Percentiles rank a stretch among this genome's conserved stretches.
These are phyloP conservation scores for Dichotomocladium elegans DNA, from an alignment of 371 early-diverging fungal genomes.

Conservation along the genomic window DNA sequence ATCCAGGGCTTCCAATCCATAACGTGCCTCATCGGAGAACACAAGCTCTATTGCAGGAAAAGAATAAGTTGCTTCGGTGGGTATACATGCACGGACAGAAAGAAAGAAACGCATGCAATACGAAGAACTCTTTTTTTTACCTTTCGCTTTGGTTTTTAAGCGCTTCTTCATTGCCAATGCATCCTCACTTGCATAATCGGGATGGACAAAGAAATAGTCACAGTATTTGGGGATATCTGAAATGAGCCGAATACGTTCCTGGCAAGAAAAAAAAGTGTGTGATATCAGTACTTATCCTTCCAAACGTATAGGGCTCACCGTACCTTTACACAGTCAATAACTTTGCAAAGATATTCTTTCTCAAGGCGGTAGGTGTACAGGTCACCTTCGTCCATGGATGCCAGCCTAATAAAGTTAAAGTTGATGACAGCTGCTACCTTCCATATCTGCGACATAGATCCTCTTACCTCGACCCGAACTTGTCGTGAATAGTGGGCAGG, in stretches of 20 bases:
- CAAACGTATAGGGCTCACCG: too few species aligned
- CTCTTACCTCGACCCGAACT: conserved; percentile 22
- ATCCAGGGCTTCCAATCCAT: conserved; percentile 13
- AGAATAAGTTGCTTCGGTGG: too few species aligned
- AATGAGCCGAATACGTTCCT: conserved; percentile 58
- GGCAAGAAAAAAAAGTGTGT: neutral
- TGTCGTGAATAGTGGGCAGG: conserved; percentile 20
- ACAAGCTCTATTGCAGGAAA: conserved; percentile 28
- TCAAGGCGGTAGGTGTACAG: neutral
- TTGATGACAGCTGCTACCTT: neutral
- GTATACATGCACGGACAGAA: too few species aligned
- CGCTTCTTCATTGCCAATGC: conserved; percentile 43
- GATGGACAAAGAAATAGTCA: conserved; percentile 55
- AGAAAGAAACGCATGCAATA: neutral
- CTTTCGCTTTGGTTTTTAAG: conserved; percentile 38
- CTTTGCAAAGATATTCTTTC: neutral
- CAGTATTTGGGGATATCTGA: conserved; percentile 56
- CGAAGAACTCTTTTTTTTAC: conserved; percentile 2
- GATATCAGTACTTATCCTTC: too few species aligned
- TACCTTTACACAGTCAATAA: conserved; percentile 32
- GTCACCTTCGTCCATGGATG: neutral
- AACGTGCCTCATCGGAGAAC: conserved; percentile 8
- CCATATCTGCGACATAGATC: neutral
- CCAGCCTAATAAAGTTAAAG: neutral
- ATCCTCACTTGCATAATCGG: conserved; percentile 48